Percentiles rank a stretch among this genome's conserved stretches.
Evolutionary conservation across 805 yeast species (phyloP).

Genomic region (Grigorovia transvaalensis): DNA sequence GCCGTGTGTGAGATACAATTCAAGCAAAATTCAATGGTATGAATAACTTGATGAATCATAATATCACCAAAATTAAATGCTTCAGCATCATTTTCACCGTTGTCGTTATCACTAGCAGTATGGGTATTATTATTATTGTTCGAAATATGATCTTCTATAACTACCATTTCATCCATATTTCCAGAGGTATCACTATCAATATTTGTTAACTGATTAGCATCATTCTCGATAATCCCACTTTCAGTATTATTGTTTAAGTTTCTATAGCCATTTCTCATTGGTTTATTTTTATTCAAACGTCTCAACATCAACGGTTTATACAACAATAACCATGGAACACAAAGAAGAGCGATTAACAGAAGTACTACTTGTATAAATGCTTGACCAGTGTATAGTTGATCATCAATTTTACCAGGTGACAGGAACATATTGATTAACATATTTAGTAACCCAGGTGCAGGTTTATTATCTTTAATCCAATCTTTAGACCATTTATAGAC

Average conservation of each 20-base stretch:
- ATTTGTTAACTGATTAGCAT: constrained; percentile 6
- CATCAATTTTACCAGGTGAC: constrained; percentile 82
- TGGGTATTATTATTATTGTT: background rate
- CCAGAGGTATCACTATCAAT: constrained; percentile 18
- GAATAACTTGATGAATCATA: constrained; percentile 94
- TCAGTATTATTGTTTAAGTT: constrained; percentile 27
- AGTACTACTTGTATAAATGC: constrained; percentile 61
- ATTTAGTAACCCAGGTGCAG: constrained; percentile 88
- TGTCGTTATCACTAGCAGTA: constrained; percentile 32
- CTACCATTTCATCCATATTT: constrained; percentile 38
- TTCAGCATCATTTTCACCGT: constrained; percentile 32
- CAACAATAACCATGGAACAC: constrained; percentile 87
- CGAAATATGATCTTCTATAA: constrained; percentile 2
- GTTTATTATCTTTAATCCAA: constrained; percentile 68
- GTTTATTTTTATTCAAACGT: constrained; percentile 37
- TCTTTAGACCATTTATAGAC: constrained; percentile 91
- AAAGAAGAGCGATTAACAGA: constrained; percentile 64
- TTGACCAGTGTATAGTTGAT: constrained; percentile 73
- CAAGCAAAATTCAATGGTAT: constrained; percentile 93
- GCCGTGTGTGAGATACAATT: constrained; percentile 99
- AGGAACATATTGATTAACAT: constrained; percentile 94
- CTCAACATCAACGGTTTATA: constrained; percentile 72
- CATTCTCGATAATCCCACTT: constrained; percentile 30
- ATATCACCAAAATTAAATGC: constrained; percentile 80
- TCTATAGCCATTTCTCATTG: constrained; percentile 30